Conservation (phyloP, 2,329 filamentous ascomycete species). For the Monilinia polystroma region DNA sequence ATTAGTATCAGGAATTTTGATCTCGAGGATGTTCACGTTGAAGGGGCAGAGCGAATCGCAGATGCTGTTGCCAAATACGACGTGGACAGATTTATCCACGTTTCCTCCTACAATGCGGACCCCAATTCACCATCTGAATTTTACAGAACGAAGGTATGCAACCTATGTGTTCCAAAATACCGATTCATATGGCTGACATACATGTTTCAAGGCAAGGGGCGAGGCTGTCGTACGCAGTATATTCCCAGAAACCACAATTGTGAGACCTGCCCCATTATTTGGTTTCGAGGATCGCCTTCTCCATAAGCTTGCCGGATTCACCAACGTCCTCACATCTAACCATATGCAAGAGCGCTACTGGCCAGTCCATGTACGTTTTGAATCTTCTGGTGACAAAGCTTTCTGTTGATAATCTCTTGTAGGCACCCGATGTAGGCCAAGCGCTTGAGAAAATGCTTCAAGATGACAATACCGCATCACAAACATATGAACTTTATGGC, state of each 20-base stretch:
- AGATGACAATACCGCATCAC: conserved; percentile 83
- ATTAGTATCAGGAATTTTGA: conserved; percentile 76
- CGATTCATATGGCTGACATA: background rate
- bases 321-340: conserved; percentile 86
- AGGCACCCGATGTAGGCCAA: conserved; percentile 86
- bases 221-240: conserved; percentile 83
- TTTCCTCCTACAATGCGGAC: conserved; percentile 91
- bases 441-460: conserved; percentile 88
- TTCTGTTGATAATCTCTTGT: conserved; percentile 23
- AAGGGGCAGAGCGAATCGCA: conserved; percentile 86
- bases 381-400: background rate
- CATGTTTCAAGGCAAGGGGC: conserved; percentile 59
- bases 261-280: conserved; percentile 89
- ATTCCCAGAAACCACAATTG: conserved; percentile 96
- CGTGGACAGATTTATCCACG: conserved; percentile 92
- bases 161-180: background rate
- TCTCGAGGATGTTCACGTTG: conserved; percentile 87
- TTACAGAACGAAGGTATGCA: conserved; percentile 74
- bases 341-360: conserved; percentile 88
- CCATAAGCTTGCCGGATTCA: conserved; percentile 75
- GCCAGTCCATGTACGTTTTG: conserved; percentile 73
- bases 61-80: conserved; percentile 98
- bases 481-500: conserved; percentile 94
- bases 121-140: conserved; percentile 81
- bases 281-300: conserved; percentile 93